phyloP scores from a whole-genome alignment of 208 protist species.

The Porcisia hertigi region DNA sequence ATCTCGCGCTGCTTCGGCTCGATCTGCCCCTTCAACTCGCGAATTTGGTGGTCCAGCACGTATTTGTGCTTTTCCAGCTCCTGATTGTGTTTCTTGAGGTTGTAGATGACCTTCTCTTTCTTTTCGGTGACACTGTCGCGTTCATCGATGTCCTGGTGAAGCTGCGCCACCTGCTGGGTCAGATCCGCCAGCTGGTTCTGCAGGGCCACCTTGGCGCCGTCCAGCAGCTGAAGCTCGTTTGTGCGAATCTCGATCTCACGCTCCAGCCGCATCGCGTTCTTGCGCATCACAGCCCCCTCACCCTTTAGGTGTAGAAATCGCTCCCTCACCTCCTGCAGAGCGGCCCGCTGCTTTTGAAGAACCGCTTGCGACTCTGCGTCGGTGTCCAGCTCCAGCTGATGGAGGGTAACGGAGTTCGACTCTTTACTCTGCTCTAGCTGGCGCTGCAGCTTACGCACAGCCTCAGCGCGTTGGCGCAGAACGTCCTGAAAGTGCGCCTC shows the following conservation, averaged over 20 bases:
- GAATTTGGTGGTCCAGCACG: conserved; percentile 98
- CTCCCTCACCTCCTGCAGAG: conserved; percentile 80
- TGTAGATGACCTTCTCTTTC: conserved; percentile 96
- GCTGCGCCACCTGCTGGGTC: conserved; percentile 85
- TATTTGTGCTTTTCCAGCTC: conserved; percentile 98
- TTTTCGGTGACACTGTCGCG: conserved; percentile 94
- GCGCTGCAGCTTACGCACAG: conserved; percentile 55
- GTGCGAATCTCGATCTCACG: conserved; percentile 91
- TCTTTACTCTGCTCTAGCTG: conserved; percentile 73
- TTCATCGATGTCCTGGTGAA: conserved; percentile 93
- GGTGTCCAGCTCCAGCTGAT: conserved; percentile 94
- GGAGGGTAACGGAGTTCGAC: conserved; percentile 83
- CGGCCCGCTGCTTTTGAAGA: conserved; percentile 66
- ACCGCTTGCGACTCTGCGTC: conserved; percentile 93
- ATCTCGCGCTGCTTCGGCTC: conserved; percentile 96
- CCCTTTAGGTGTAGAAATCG: conserved; percentile 93
- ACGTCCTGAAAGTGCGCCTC: conserved; percentile 85
- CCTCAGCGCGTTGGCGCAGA: conserved; percentile 60
- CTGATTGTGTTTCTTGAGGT: conserved; percentile 98
- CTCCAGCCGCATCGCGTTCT: conserved; percentile 90
- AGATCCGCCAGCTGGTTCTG: conserved; percentile 81
- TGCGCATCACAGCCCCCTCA: conserved; percentile 94
- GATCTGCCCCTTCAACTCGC: conserved; percentile 97
- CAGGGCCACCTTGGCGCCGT: conserved; percentile 73
- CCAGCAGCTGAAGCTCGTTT: conserved; percentile 71